phyloP scores from a whole-genome alignment of 371 early-diverging fungal species.

The Cokeromyces recurvatus region DNA sequence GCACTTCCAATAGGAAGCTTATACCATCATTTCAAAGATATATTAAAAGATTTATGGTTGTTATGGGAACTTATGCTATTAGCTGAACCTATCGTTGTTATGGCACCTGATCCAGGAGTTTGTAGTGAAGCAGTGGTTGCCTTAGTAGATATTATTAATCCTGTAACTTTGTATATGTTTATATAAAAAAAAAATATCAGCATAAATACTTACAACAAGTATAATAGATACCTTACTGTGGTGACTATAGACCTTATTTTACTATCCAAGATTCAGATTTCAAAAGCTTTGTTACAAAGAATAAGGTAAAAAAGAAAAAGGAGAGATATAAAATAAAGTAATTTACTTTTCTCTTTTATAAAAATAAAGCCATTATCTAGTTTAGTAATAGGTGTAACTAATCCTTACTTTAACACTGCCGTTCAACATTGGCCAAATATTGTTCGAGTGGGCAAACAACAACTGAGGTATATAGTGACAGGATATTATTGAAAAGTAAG shows the following conservation, averaged over 20 bases:
- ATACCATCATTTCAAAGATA: conserved; percentile 74
- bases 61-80: conserved; percentile 95
- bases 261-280: conserved; percentile 96
- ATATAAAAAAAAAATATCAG: too few relatives aligned
- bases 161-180: conserved; percentile 51
- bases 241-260: conserved; percentile 94
- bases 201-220: neutral
- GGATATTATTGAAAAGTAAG: neutral
- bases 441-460: conserved; percentile 68
- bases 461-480: conserved; percentile 39
- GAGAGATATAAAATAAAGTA: neutral
- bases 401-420: conserved; percentile 88
- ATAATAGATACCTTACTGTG: conserved; percentile 82
- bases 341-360: too few relatives aligned
- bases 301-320: conserved; percentile 34
- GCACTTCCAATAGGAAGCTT: conserved; percentile 64
- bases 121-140: conserved; percentile 83
- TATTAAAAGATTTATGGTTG: conserved; percentile 80
- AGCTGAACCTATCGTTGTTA: conserved; percentile 87
- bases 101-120: conserved; percentile 82
- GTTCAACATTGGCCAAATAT: conserved; percentile 92
- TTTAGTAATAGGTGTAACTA: conserved; percentile 89
- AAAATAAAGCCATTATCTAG: conserved; percentile 70
- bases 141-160: conserved; percentile 90
- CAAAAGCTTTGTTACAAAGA: conserved; percentile 64